Evolutionary conservation across 129 eudicot genomes (phyloP).

Genomic region (Chrysanthemum lavandulifolium): DNA sequence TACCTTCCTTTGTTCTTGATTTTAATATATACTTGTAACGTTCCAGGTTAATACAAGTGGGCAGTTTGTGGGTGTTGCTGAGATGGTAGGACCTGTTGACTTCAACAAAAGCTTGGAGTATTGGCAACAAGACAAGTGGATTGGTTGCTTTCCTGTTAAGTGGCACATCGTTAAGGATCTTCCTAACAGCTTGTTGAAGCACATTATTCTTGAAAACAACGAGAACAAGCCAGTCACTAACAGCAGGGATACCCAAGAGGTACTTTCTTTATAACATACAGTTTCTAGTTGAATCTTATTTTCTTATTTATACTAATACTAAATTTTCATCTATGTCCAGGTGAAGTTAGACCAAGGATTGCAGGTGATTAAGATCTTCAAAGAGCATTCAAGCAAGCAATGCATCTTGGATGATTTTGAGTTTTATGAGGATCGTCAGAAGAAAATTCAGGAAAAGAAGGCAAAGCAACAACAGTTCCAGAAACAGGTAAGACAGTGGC

Average conservation of each 20-base stretch:
- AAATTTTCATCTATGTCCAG: slow-evolving; percentile 27
- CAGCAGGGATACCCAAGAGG: slow-evolving; percentile 95
- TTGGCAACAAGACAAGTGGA: slow-evolving; percentile 95
- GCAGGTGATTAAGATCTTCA: slow-evolving; percentile 65
- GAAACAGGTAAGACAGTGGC: slow-evolving; percentile 41
- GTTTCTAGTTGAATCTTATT: not conserved
- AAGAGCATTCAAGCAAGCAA: slow-evolving; percentile 63
- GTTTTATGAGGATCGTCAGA: slow-evolving; percentile 78
- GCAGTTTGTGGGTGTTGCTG: slow-evolving; percentile 84
- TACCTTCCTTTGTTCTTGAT: slow-evolving; percentile 1
- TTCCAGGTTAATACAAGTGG: slow-evolving; percentile 86
- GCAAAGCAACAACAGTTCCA: slow-evolving; percentile 67
- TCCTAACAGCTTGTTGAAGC: slow-evolving; percentile 73
- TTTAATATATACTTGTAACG: not conserved
- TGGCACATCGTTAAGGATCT: slow-evolving; percentile 94
- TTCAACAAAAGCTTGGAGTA: slow-evolving; percentile 72
- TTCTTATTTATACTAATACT: not conserved
- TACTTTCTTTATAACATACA: slow-evolving; percentile 1
- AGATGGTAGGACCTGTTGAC: slow-evolving; percentile 81
- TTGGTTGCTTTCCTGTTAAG: slow-evolving; percentile 88
- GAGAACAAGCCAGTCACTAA: slow-evolving; percentile 85
- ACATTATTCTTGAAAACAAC: slow-evolving; percentile 72
- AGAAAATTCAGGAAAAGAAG: slow-evolving; percentile 73
- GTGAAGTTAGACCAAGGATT: slow-evolving; percentile 75
- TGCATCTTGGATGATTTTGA: slow-evolving; percentile 83